Evolutionary conservation across 495 filamentous ascomycete genomes (phyloP).

Genomic region (Penicillium antarcticum): DNA sequence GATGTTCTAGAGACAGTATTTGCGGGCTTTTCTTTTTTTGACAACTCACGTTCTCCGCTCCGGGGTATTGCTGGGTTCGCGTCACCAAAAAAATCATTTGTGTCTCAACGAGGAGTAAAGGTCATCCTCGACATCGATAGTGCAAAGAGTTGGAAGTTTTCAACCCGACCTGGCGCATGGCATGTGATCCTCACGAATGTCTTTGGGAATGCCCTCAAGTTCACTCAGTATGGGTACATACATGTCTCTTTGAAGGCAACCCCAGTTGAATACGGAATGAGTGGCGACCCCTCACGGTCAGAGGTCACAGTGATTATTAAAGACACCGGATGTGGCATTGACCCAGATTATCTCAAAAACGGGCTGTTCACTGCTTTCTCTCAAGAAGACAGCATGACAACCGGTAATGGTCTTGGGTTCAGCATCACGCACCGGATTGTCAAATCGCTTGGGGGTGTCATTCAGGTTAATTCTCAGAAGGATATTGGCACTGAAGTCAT

Average conservation of each 20-base stretch:
- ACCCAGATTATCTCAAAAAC: conserved; percentile 57
- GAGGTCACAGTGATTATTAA: conserved; percentile 41
- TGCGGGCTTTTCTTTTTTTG: conserved; percentile 32
- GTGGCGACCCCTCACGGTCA: conserved; percentile 1
- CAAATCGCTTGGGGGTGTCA: conserved; percentile 46
- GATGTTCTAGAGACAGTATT: conserved; percentile 56
- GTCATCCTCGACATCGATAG: conserved; percentile 51
- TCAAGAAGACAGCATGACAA: conserved; percentile 59
- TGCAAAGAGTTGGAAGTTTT: conserved; percentile 12
- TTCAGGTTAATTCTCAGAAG: conserved; percentile 14
- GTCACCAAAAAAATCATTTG: not conserved
- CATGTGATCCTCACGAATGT: conserved; percentile 32
- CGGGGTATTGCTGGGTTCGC: not conserved
- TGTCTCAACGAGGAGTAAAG: conserved; percentile 17
- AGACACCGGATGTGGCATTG: conserved; percentile 65
- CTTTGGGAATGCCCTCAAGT: conserved; percentile 36
- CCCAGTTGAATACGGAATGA: conserved; percentile 1
- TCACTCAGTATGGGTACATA: conserved; percentile 27
- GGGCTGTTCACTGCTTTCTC: conserved; percentile 63
- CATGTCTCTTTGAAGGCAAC: conserved; percentile 10
- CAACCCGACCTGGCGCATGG: conserved; percentile 12
- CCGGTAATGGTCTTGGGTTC: conserved; percentile 63
- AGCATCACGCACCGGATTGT: conserved; percentile 61
- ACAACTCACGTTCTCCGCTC: conserved; percentile 2
- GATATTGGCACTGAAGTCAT: conserved; percentile 50